A percentile compares a stretch with the other conserved stretches of the same genome.
These are phyloP conservation scores for Fusarium clavum DNA, from an alignment of 2,329 filamentous ascomycete species.

Conservation along the genomic window DNA sequence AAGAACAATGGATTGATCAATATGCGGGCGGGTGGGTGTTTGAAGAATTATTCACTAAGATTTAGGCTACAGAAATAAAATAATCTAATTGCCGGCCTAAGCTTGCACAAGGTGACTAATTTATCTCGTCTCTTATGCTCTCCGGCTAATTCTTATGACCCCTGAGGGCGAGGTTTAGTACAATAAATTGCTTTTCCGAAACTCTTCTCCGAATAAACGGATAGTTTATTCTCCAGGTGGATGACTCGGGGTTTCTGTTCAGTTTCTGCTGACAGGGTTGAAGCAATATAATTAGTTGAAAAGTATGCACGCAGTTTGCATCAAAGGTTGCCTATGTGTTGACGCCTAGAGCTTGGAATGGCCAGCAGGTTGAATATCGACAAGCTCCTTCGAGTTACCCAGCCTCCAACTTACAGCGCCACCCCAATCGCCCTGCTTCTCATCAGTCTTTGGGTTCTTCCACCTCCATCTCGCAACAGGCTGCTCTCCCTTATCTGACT, in stretches of 20 bases:
- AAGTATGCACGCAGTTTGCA: accelerated
- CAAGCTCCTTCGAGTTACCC: slow-evolving; percentile 47
- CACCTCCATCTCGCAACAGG: slow-evolving; percentile 62
- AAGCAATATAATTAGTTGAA: background rate
- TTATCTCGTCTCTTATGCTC: background rate
- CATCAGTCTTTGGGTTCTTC: slow-evolving; percentile 52
- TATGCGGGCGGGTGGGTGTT: too few species aligned
- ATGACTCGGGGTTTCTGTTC: accelerated
- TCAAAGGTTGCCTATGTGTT: too few species aligned
- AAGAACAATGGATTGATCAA: background rate
- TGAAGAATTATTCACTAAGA: too few species aligned
- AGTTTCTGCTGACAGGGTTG: background rate
- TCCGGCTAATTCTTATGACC: background rate
- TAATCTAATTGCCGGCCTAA: background rate
- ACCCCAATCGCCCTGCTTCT: slow-evolving; percentile 42
- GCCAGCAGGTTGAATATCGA: slow-evolving; percentile 24
- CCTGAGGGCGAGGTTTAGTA: too few species aligned
- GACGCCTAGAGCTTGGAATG: slow-evolving; percentile 16
- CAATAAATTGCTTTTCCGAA: too few species aligned
- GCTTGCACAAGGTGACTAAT: background rate
- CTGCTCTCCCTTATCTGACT: slow-evolving; percentile 55
- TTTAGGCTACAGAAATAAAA: background rate
- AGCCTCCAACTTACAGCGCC: slow-evolving; percentile 55
- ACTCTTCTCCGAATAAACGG: background rate
- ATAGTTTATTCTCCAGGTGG: too few species aligned